A percentile compares a stretch with the other conserved stretches of the same genome.
phyloP scores from a whole-genome alignment of 805 yeast species.

The Candida parachauliodes region DNA sequence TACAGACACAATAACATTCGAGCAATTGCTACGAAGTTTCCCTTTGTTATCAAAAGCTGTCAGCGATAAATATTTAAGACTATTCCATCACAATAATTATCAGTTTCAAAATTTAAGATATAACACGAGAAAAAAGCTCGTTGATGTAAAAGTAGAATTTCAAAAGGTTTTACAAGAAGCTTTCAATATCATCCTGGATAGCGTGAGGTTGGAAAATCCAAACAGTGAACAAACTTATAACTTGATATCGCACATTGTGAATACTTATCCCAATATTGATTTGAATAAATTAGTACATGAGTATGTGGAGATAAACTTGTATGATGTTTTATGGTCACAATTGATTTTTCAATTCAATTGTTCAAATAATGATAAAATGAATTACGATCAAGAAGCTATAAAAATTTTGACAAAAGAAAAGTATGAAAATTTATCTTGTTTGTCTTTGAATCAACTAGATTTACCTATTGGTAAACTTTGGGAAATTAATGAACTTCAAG shows the following conservation, averaged over 20 bases:
- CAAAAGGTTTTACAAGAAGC: constrained; percentile 32
- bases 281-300: constrained; percentile 55
- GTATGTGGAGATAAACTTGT: constrained; percentile 68
- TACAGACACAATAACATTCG: constrained; percentile 24
- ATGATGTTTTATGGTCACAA: constrained; percentile 62
- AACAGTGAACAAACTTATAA: constrained; percentile 33
- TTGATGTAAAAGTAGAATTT: constrained; percentile 27
- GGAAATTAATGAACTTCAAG: constrained; percentile 31
- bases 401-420: constrained; percentile 24
- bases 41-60: constrained; percentile 40
- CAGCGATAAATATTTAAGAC: constrained; percentile 32
- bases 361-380: constrained; percentile 18
- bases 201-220: constrained; percentile 30
- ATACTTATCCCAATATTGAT: constrained; percentile 39
- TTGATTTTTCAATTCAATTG: constrained; percentile 31
- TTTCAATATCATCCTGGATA: constrained; percentile 33
- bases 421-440: constrained; percentile 33
- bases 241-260: constrained; percentile 26
- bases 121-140: constrained; percentile 23
- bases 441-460: constrained; percentile 52
- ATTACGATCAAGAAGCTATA: constrained; percentile 22
- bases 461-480: constrained; percentile 40
- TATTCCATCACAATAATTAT: constrained; percentile 41
- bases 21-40: constrained; percentile 32
- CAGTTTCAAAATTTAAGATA: constrained; percentile 28